A percentile compares a stretch with the other conserved stretches of the same genome.
phyloP scores from a whole-genome alignment of 192 early-diverging fungal genomes.

The Pilaira anomala region DNA sequence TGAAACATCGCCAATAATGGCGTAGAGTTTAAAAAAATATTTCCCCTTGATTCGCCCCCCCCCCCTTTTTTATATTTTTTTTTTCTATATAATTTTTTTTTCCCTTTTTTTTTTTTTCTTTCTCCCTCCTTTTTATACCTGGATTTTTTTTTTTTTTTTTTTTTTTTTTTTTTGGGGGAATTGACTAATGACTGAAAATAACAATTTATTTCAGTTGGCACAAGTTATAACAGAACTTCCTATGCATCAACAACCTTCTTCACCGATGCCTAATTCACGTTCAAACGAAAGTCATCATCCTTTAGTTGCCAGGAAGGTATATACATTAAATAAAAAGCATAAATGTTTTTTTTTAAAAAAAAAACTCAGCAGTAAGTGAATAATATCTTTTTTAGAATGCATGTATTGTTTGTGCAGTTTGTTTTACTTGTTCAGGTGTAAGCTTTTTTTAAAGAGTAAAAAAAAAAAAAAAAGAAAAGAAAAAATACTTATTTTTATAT shows the following conservation, averaged over 20 bases:
- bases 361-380: neutral
- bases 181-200: slow-evolving; percentile 13
- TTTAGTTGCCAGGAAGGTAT: slow-evolving; percentile 1
- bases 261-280: slow-evolving; percentile 8
- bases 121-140: slow-evolving; percentile 1
- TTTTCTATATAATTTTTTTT: slow-evolving; percentile 1
- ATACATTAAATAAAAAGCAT: neutral
- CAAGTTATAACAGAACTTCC: slow-evolving; percentile 8
- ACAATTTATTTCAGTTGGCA: slow-evolving; percentile 11
- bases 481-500: neutral
- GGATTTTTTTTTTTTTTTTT: slow-evolving; percentile 11
- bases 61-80: neutral
- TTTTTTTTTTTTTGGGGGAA: slow-evolving; percentile 5
- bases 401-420: slow-evolving; percentile 35
- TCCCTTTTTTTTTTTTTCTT: slow-evolving; percentile 3
- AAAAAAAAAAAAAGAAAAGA: neutral
- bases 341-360: neutral
- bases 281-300: slow-evolving; percentile 8
- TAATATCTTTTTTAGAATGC: slow-evolving; percentile 25
- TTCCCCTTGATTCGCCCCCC: neutral
- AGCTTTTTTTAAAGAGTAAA: neutral
- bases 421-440: slow-evolving; percentile 35
- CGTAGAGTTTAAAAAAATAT: neutral
- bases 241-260: slow-evolving; percentile 6
- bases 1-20: slow-evolving; percentile 16